phyloP scores from a whole-genome alignment of 768 basidiomycete species.

The Termitomyces sp. region DNA sequence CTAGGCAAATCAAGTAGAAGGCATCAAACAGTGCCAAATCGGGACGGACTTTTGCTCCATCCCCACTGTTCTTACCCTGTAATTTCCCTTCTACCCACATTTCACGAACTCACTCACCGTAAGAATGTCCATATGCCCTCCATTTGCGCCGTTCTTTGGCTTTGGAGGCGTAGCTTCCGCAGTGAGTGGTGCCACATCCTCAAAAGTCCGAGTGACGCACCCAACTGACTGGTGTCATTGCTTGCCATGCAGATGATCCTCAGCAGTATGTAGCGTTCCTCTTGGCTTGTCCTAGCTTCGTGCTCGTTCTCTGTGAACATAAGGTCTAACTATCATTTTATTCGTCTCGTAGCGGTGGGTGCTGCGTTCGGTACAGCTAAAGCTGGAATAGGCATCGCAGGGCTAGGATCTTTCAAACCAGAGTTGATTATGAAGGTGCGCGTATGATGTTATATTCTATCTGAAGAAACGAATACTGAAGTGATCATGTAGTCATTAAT shows the following conservation, averaged over 20 bases:
- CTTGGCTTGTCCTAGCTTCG: neutral
- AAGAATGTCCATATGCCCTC: constrained; percentile 72
- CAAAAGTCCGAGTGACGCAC: constrained; percentile 1
- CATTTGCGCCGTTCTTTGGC: constrained; percentile 97
- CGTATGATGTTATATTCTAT: neutral
- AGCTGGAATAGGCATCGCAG: constrained; percentile 95
- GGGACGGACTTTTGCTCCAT: neutral
- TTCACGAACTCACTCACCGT: neutral
- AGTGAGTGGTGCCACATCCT: constrained; percentile 39
- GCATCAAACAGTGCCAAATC: constrained; percentile 1
- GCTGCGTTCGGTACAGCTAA: constrained; percentile 97
- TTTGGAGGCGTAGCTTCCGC: constrained; percentile 95
- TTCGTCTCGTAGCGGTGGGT: constrained; percentile 60
- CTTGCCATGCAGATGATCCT: constrained; percentile 73
- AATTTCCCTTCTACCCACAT: neutral
- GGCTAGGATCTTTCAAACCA: constrained; percentile 88
- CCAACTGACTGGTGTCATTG: neutral
- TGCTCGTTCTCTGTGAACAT: neutral
- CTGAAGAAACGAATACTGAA: neutral
- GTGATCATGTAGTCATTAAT: constrained; percentile 66
- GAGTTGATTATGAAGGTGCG: constrained; percentile 97
- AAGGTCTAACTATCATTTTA: neutral
- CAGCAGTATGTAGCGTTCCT: constrained; percentile 62
- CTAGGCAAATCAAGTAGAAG: neutral
- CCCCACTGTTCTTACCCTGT: neutral